Conservation (phyloP, 805 yeast genomes). For the Kazachstania bromeliacearum region DNA sequence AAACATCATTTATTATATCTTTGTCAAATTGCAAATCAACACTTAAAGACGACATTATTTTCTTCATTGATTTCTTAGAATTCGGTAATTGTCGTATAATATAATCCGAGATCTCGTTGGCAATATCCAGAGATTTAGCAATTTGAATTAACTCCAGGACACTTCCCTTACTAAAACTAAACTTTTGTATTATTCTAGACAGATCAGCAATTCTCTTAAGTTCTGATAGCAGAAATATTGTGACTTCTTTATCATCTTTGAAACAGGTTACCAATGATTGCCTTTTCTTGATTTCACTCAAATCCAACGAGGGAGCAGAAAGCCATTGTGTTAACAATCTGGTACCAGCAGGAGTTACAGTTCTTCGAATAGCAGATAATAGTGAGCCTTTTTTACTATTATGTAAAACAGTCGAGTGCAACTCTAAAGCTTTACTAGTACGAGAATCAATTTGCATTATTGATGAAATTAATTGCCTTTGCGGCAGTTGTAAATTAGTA, state of each 20-base stretch:
- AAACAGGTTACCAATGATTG: conserved; percentile 44
- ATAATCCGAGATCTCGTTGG: conserved; percentile 25
- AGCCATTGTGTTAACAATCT: conserved; percentile 76
- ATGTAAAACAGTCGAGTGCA: conserved; percentile 49
- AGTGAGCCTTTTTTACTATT: conserved; percentile 59
- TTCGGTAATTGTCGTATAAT: conserved; percentile 16
- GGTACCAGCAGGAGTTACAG: conserved; percentile 75
- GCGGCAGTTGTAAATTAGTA: conserved; percentile 59
- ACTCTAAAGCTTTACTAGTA: conserved; percentile 67
- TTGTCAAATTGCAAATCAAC: conserved; percentile 32
- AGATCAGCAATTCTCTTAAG: conserved; percentile 47
- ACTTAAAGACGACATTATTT: conserved; percentile 19
- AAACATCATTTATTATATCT: conserved; percentile 35
- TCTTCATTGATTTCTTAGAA: conserved; percentile 19
- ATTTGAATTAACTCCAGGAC: conserved; percentile 38
- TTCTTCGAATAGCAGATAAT: conserved; percentile 57
- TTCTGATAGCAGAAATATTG: conserved; percentile 28
- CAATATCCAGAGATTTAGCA: conserved; percentile 33
- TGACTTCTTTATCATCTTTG: conserved; percentile 21
- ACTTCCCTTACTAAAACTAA: conserved; percentile 40
- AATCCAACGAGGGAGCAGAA: conserved; percentile 62
- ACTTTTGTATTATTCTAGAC: conserved; percentile 48
- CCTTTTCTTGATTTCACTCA: conserved; percentile 45
- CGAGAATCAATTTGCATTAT: conserved; percentile 73
- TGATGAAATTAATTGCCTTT: conserved; percentile 40